Evolutionary conservation across 257 asterid species (phyloP).

Genomic region (Plantago major): DNA sequence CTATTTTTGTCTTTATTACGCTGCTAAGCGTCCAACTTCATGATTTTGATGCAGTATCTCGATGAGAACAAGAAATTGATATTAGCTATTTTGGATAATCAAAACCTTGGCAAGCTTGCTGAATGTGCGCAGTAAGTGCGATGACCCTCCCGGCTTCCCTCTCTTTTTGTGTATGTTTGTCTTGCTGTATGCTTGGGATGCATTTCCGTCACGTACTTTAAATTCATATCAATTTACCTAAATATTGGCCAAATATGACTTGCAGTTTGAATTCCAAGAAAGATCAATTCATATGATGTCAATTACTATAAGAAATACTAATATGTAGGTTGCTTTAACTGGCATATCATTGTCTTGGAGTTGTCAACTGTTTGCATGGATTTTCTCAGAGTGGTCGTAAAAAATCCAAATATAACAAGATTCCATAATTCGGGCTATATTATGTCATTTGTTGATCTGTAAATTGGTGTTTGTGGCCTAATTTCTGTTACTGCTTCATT

Average conservation of each 20-base stretch:
- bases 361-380: not conserved
- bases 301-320: too few species aligned
- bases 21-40: too few species aligned
- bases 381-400: not conserved
- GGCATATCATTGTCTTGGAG: not conserved
- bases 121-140: slow-evolving; percentile 88
- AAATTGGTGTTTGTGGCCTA: not conserved
- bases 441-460: not conserved
- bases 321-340: too few species aligned
- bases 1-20: not conserved
- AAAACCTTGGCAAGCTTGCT: slow-evolving; percentile 91
- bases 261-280: not conserved
- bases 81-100: slow-evolving; percentile 90
- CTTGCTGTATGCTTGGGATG: not conserved
- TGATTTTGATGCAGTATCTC: slow-evolving; percentile 67
- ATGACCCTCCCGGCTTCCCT: not conserved
- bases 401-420: not conserved
- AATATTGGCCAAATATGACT: not conserved
- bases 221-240: not conserved
- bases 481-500: not conserved
- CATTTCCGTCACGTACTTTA: not conserved
- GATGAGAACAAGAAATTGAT: slow-evolving; percentile 95
- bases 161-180: too few species aligned
- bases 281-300: not conserved
- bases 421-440: not conserved